Base-by-base conservation (phyloP, 1,284 basidiomycete species). In the Earliella scabrosa region DNA sequence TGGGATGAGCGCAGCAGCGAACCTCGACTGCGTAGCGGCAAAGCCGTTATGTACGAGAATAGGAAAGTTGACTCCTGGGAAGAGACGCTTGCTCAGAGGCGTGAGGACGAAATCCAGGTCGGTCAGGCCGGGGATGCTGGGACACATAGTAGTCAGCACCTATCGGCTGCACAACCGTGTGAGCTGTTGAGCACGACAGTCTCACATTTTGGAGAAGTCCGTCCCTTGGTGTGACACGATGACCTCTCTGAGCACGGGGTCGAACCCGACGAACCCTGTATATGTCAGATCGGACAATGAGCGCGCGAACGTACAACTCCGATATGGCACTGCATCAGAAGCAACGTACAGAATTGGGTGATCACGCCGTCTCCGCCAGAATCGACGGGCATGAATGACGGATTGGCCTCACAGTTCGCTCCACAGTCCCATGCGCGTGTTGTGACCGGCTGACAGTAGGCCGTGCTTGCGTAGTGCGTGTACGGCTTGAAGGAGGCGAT, bases 1-100 rank as follows among this genome's bases (percentile, higher is more conserved):
- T 31, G 18, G 29, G 9, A n/a, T 23, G 16, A 27, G 13, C 29
- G 7, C 7, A 20, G n/a, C 21, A 29, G 34, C 43, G 51, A 59
- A 86, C 86, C 71, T 69, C 4, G 80, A 74, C 24, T 88, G 86
- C 14, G 76, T 75, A 11, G 74, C 66, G 2, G 65, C 71, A 68
- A 89, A 90, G 10, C 87, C 86, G 18, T 64, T 68, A 64, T 90
- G 86, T 0, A 82, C 83, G 56, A 77, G 47, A 16, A 88, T 74
- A 2, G 66, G 63, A 0, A 75, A 69, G 26, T 73, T 65, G 29
- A 87, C 54, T 0, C 82, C 82, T 4, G 86, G 86, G 72, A 90
- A 90, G 14, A 87, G 70, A 0, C 55, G 59, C 8, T 64, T 27
- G 46, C 73, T 59, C 18, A 76, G 60, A 2, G 47, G 57, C 8